A percentile compares a stretch with the other conserved stretches of the same genome.
phyloP scores from a whole-genome alignment of 73 alveolate species.

The Urostyla sp. region DNA sequence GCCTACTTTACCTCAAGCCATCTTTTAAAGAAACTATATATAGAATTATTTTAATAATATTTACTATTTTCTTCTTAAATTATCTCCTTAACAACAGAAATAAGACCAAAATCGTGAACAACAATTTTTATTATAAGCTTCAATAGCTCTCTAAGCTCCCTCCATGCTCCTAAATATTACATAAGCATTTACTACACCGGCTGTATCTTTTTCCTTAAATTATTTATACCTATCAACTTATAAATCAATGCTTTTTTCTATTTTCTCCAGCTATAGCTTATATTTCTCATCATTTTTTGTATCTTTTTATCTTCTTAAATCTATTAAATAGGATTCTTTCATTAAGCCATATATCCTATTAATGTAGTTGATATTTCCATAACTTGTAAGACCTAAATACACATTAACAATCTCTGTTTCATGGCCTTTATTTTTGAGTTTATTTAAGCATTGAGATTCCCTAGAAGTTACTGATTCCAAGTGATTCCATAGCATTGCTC shows the following conservation, averaged over 20 bases:
- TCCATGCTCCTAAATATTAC: slow-evolving; percentile 48
- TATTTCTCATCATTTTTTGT: neutral
- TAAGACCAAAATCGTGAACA: slow-evolving; percentile 39
- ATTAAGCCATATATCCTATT: neutral
- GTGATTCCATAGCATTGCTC: slow-evolving; percentile 52
- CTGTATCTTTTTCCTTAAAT: neutral
- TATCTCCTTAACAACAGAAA: slow-evolving; percentile 4
- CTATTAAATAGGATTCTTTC: neutral
- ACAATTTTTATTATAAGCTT: slow-evolving; percentile 9
- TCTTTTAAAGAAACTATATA: slow-evolving; percentile 25
- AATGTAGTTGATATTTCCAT: slow-evolving; percentile 1
- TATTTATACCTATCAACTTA: neutral
- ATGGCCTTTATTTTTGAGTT: neutral
- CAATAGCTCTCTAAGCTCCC: slow-evolving; percentile 26
- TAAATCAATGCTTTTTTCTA: neutral
- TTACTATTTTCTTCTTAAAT: neutral
- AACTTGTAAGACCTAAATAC: slow-evolving; percentile 48
- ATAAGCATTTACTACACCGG: slow-evolving; percentile 37
- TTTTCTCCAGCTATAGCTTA: neutral
- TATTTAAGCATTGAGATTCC: neutral
- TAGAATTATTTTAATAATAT: neutral
- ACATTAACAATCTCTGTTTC: slow-evolving; percentile 8
- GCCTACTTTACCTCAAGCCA: slow-evolving; percentile 46
- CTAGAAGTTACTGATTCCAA: slow-evolving; percentile 24
- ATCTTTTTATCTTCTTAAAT: neutral